Conservation (phyloP, 768 basidiomycete species). For the Rubroboletus satanas region DNA sequence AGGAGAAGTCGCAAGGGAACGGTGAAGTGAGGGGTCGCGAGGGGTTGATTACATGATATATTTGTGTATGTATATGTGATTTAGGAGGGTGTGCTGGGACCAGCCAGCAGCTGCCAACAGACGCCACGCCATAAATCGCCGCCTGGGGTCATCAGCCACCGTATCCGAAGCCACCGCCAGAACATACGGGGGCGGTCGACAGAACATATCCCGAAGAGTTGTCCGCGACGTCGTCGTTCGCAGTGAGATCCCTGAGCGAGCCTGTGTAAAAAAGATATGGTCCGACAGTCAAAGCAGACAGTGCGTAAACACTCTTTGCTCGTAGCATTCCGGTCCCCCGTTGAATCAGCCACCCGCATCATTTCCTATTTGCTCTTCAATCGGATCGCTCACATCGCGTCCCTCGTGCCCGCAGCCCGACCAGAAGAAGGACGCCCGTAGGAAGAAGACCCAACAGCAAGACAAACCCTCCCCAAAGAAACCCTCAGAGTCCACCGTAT, state of each 20-base stretch:
- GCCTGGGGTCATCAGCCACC: constrained; percentile 29
- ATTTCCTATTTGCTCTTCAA: not conserved
- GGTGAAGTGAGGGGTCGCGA: not conserved
- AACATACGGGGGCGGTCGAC: constrained; percentile 8
- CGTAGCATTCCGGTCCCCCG: constrained; percentile 5
- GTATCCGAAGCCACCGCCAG: constrained; percentile 17
- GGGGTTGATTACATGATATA: constrained; percentile 23
- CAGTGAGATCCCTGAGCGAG: constrained; percentile 21
- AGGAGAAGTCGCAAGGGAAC: not conserved
- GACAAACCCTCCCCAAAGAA: constrained; percentile 55
- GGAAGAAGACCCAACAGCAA: constrained; percentile 34
- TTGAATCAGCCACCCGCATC: constrained; percentile 24
- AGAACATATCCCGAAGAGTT: constrained; percentile 1
- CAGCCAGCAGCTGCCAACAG: constrained; percentile 17
- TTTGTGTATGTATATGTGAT: constrained; percentile 20
- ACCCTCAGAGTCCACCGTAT: constrained; percentile 47
- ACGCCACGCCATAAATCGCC: constrained; percentile 27
- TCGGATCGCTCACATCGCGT: constrained; percentile 7
- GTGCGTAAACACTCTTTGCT: constrained; percentile 26
- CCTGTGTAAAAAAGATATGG: constrained; percentile 21
- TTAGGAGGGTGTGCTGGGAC: not conserved
- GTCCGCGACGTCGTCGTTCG: not conserved
- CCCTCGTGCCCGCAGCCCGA: constrained; percentile 29
- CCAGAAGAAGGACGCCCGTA: constrained; percentile 41
- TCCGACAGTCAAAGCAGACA: constrained; percentile 34